Base-by-base conservation (phyloP, 495 filamentous ascomycete genomes). In the Tetracladium marchalianum region DNA sequence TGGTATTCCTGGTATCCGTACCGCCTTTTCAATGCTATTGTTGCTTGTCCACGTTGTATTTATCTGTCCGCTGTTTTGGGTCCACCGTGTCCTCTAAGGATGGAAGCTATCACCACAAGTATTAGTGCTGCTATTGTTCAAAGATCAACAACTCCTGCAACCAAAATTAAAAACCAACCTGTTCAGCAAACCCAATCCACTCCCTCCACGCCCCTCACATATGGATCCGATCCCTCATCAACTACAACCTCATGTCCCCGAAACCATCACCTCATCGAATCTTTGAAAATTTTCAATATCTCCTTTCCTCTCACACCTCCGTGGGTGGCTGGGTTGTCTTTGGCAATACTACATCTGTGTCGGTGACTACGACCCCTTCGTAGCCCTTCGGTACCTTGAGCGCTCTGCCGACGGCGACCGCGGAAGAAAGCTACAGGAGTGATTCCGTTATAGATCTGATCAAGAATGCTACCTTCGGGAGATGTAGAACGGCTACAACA, bases 181-280 rank as follows among this genome's bases (percentile, higher is more conserved):
- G 32, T 39, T 82, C 80, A 17, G 89, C 81, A 62, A 94, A 78
- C 1, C 63, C 68, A 53, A 96, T 63, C 90, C 90, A 96, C 63
- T 97, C 90, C n/a, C 59, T 84, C 78, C 49, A 93, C 67, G 0
- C 76, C 74, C 56, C 71, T 67, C 11, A 78, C 62, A 62, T 82
- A 79, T 22, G 65, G 65, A 64, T 85, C 80, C 6, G 56, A 62
- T 6, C 41, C 61, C 4, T 60, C 63, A 35, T 77, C 72, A 8
- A 64, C 67, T 42, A 67, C 42, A 2, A 58, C 54, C 52, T 82
- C 83, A 64, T 96, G 92, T 0, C 74, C 84, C 90, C 90, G n/a
- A 97, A 17, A 95, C 72, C 11, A 87, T 62, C 36, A 95, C 57
- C 16, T 85, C 72, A 11, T 89, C 77, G n/a, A n/a, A n/a, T n/a